Conservation (phyloP, 345 rosid species). For the Dipteronia dyeriana region DNA sequence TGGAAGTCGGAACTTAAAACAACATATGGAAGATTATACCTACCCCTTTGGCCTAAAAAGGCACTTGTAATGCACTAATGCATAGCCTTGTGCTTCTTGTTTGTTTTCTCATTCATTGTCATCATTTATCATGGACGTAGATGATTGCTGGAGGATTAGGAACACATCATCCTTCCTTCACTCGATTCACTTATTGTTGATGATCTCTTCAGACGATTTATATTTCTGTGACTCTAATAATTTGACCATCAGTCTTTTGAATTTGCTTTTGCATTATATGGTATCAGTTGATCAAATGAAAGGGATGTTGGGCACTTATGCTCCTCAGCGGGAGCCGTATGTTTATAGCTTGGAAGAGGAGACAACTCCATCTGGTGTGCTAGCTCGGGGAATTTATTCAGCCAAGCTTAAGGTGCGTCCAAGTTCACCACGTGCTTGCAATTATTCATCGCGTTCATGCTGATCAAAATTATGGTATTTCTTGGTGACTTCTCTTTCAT, state of each 20-base stretch:
- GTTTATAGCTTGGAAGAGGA: conserved; percentile 53
- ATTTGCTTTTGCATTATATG: not conserved
- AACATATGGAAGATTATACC: not conserved
- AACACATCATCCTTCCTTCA: not conserved
- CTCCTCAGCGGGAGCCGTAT: conserved; percentile 53
- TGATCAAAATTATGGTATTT: not conserved
- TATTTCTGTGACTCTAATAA: not conserved
- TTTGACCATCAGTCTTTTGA: not conserved
- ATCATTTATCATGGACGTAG: not conserved
- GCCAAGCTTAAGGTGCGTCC: conserved; percentile 47
- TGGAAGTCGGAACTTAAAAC: not conserved
- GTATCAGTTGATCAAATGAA: conserved; percentile 50
- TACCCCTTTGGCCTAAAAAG: not conserved
- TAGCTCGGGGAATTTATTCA: conserved; percentile 54
- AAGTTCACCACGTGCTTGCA: conserved; percentile 5
- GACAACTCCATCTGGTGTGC: conserved; percentile 54
- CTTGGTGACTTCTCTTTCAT: not conserved
- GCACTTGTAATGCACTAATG: not conserved
- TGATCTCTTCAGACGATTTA: not conserved
- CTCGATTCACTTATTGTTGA: not conserved
- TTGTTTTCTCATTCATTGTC: not conserved
- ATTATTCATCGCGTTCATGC: not conserved
- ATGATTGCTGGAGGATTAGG: not conserved
- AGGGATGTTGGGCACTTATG: conserved; percentile 68
- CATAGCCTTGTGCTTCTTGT: not conserved